These are phyloP conservation scores for Neurospora africana DNA, from an alignment of 495 filamentous ascomycete species.

Conservation along the genomic window DNA sequence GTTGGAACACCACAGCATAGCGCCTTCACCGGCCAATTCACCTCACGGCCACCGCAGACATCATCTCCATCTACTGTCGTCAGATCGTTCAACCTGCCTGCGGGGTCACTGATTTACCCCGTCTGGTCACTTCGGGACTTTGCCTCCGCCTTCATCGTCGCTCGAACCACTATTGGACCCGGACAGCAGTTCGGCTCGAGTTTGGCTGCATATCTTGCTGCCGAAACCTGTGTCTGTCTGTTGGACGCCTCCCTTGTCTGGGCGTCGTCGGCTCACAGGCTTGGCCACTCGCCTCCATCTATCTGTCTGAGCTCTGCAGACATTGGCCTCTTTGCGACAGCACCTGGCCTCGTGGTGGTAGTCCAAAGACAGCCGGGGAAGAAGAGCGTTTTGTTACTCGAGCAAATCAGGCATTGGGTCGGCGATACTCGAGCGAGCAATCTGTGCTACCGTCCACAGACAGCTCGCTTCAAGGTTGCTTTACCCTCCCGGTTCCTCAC, in stretches of 20 bases:
- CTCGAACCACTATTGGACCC: background rate
- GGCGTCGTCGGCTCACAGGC: background rate
- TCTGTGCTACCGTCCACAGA: slow-evolving; percentile 7
- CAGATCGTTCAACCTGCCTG: background rate
- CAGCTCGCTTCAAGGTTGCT: slow-evolving; percentile 3
- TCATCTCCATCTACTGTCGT: background rate
- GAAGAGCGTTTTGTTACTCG: background rate
- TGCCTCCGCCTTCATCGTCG: background rate
- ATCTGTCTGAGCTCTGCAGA: background rate
- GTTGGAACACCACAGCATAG: background rate
- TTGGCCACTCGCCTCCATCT: background rate
- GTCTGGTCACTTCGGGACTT: background rate
- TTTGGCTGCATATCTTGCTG: background rate
- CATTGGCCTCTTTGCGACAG: background rate
- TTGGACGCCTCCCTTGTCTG: background rate
- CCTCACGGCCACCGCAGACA: background rate
- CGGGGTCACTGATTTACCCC: background rate
- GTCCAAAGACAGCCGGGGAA: background rate
- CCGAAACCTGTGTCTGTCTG: background rate
- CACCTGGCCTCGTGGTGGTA: background rate
- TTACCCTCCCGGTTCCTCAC: slow-evolving; percentile 6
- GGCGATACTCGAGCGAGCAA: slow-evolving; percentile 14
- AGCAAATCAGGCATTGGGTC: slow-evolving; percentile 5
- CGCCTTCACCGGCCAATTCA: background rate
- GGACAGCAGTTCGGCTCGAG: background rate